A percentile compares a stretch with the other conserved stretches of the same genome.
Evolutionary conservation across 495 filamentous ascomycete species (phyloP).

Genomic region (Echria macrotheca): DNA sequence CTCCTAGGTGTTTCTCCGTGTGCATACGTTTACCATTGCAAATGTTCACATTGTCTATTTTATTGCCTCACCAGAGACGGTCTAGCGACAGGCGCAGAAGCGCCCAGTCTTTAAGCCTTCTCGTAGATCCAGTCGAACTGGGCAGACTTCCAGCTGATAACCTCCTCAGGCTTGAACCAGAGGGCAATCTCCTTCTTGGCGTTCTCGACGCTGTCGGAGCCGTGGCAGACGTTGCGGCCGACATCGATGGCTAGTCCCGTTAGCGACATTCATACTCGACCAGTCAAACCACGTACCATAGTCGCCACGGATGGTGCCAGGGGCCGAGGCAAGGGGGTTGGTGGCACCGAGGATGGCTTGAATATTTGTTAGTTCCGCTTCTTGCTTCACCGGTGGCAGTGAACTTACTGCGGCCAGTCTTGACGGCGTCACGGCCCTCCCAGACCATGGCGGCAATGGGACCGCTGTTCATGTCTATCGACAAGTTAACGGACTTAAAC

Average conservation of each 20-base stretch:
- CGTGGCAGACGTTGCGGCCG: slow-evolving; percentile 99
- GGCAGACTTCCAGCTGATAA: slow-evolving; percentile 71
- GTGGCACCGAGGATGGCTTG: slow-evolving; percentile 89
- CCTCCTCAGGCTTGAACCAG: slow-evolving; percentile 87
- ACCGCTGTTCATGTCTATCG: slow-evolving; percentile 88
- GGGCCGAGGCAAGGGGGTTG: slow-evolving; percentile 88
- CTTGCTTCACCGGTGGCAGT: neutral
- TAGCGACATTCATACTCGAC: neutral
- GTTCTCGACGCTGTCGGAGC: slow-evolving; percentile 95
- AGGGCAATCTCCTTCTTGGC: slow-evolving; percentile 99
- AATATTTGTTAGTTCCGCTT: slow-evolving; percentile 19
- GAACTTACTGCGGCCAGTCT: slow-evolving; percentile 82
- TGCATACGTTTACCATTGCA: no score
- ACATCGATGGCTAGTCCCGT: slow-evolving; percentile 41
- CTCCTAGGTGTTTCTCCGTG: neutral
- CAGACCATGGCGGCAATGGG: slow-evolving; percentile 98
- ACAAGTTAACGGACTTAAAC: neutral
- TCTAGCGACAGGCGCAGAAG: no score
- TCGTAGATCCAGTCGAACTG: slow-evolving; percentile 93
- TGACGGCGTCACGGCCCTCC: slow-evolving; percentile 95
- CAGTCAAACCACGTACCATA: slow-evolving; percentile 35
- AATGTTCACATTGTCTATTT: no score
- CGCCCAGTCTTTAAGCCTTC: slow-evolving; percentile 23
- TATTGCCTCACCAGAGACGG: no score
- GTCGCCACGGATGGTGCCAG: slow-evolving; percentile 94